These are phyloP conservation scores for Bothriochloa decipiens DNA, from an alignment of 176 grass and related monocot species.

Conservation along the genomic window DNA sequence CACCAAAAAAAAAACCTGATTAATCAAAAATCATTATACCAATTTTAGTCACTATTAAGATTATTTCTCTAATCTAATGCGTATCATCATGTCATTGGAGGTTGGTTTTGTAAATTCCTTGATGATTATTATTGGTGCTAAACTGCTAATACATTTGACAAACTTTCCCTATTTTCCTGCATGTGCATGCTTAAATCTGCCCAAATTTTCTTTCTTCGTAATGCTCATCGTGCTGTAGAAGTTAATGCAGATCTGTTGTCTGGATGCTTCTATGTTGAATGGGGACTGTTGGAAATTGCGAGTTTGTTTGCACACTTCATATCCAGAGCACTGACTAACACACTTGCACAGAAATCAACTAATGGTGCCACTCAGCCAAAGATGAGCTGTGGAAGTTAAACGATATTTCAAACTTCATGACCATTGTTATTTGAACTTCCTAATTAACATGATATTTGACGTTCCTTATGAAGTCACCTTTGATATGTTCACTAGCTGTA, in stretches of 20 bases:
- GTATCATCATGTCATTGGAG: background rate
- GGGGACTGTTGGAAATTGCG: background rate
- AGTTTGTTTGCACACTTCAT: background rate
- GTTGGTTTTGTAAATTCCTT: background rate
- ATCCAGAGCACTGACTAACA: background rate
- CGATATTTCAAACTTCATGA: background rate
- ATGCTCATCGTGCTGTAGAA: background rate
- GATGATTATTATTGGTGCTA: background rate
- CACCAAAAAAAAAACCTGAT: no score
- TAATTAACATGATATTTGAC: conserved; percentile 19
- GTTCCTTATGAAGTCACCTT: background rate
- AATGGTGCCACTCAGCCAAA: background rate
- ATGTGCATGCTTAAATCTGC: background rate
- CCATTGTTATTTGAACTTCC: background rate
- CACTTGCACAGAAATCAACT: background rate
- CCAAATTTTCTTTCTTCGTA: background rate
- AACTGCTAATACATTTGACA: background rate
- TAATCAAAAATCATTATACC: background rate
- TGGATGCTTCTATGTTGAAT: background rate
- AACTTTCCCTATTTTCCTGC: background rate
- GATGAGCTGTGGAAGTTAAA: conserved; percentile 7
- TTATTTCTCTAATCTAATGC: background rate
- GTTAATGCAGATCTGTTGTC: background rate
- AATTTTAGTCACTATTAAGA: background rate
- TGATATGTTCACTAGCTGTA: background rate